phyloP scores from a whole-genome alignment of 2,329 filamentous ascomycete species.

The Exophiala spinifera region DNA sequence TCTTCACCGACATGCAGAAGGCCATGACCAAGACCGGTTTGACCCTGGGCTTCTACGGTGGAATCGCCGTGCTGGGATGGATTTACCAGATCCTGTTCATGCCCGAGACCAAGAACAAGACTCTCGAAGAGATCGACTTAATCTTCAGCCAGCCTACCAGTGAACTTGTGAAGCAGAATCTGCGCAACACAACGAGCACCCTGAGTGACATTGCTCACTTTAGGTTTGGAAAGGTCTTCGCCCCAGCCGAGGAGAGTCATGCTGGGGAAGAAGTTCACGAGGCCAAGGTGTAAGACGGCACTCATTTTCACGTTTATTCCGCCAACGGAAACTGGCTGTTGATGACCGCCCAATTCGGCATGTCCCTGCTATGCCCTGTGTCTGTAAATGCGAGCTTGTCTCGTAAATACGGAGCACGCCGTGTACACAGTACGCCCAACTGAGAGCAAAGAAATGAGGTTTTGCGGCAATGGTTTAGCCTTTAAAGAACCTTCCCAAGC shows the following conservation, averaged over 20 bases:
- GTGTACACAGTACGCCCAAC: too few relatives aligned
- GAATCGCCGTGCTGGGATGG: constrained; percentile 68
- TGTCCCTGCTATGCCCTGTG: too few relatives aligned
- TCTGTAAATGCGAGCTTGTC: too few relatives aligned
- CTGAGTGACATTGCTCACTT: constrained; percentile 45
- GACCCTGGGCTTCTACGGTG: constrained; percentile 69
- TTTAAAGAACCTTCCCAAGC: too few relatives aligned
- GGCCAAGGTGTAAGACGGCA: neutral
- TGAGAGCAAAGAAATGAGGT: too few relatives aligned
- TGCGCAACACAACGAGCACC: constrained; percentile 44
- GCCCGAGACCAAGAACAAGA: constrained; percentile 71
- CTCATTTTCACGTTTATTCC: too few relatives aligned
- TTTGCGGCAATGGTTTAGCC: too few relatives aligned
- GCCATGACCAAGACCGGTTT: constrained; percentile 66
- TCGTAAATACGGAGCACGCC: too few relatives aligned
- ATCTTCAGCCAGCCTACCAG: constrained; percentile 63
- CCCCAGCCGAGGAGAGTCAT: constrained; percentile 27
- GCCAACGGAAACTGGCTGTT: too few relatives aligned
- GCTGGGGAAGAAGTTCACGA: constrained; percentile 1
- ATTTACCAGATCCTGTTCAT: constrained; percentile 72
- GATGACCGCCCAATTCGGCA: too few relatives aligned
- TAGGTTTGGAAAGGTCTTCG: constrained; percentile 49
- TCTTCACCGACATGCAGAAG: constrained; percentile 67
- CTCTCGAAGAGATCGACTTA: constrained; percentile 70
- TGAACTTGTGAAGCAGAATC: constrained; percentile 61